Base-by-base conservation (phyloP, 805 yeast species). In the Wickerhamomyces rabaulensis region DNA sequence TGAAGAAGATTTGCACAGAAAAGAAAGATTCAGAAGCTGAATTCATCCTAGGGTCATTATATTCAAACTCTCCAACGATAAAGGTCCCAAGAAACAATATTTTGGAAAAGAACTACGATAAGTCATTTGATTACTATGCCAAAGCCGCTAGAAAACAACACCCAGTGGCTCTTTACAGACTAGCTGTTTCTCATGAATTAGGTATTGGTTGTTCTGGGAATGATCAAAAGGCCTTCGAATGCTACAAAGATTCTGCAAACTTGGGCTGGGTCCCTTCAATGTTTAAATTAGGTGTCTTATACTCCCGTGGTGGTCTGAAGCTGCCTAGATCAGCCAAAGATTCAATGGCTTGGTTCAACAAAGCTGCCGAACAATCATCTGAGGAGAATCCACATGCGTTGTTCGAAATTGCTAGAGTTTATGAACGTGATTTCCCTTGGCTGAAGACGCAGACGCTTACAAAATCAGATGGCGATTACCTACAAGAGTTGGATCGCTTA, bases 221-320 rank as follows among this genome's bases (percentile, higher is more conserved):
- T 54, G 64, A 67, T 16, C 53, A 51, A n/a, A 69, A 71, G 48
- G 81, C 89, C 9, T 63, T 80, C 22, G 56, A 66, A 13, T 80
- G 75, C 66, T 84, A 80, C 63, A 68, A 71, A 31, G 67, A 70
- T 41, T 87, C 89, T 0, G 87, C 91, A 3, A 64, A 70, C n/a
- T 62, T 74, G 20, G 84, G 84, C 6, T 79, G 77, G 52, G 78
- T 76, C 4, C 74, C 81, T 13, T 81, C 89, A 20, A 83, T 84
- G 87, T 84, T 82, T 65, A 83, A 84, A 62, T 65, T 85, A 16
- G 94, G 90, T 6, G 76, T 82, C 78, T 71, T 82, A 40, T 70
- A 75, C 53, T 68, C 82, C 16, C 71, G 77, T 16, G 84, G 84
- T 3, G 57, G 61, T 16, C 54, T 74, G 2, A 66, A 68, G 21